Evolutionary conservation across 1,284 basidiomycete genomes (phyloP).

Genomic region (Takashimella koratensis): DNA sequence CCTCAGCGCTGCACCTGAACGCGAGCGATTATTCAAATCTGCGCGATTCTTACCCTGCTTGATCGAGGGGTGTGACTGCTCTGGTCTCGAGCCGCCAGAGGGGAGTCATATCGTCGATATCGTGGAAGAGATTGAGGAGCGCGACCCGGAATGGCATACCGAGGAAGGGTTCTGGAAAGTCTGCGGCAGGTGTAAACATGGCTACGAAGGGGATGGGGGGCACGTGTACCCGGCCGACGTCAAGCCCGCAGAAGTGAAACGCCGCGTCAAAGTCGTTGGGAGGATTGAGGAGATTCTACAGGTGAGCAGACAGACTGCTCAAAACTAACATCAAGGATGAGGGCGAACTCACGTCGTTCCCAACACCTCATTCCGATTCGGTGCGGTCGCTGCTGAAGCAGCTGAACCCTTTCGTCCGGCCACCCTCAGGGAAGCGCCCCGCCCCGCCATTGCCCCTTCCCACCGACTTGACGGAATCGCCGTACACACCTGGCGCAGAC

Average conservation of each 20-base stretch:
- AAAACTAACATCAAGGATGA: conserved; percentile 59
- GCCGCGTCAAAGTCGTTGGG: conserved; percentile 72
- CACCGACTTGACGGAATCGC: conserved; percentile 26
- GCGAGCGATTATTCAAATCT: conserved; percentile 43
- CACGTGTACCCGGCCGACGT: conserved; percentile 54
- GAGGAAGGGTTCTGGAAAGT: conserved; percentile 57
- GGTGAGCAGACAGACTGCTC: conserved; percentile 54
- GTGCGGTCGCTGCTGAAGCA: conserved; percentile 64
- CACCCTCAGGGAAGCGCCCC: conserved; percentile 38
- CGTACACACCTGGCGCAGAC: conserved; percentile 12
- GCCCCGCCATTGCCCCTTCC: conserved; percentile 24
- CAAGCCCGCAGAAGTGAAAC: conserved; percentile 56
- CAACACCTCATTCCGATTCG: conserved; percentile 65
- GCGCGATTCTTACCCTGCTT: conserved; percentile 43
- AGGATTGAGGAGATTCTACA: conserved; percentile 79
- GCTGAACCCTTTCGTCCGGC: conserved; percentile 53
- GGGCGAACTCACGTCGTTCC: conserved; percentile 69
- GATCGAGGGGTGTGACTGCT: conserved; percentile 54
- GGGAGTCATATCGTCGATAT: conserved; percentile 54
- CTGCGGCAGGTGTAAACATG: conserved; percentile 71
- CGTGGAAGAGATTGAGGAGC: neutral
- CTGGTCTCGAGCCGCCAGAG: conserved; percentile 66
- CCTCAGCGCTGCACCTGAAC: conserved; percentile 27
- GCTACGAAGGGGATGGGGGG: conserved; percentile 64
- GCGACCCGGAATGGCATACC: conserved; percentile 14